These are phyloP conservation scores for Tuber calosporum DNA, from an alignment of 495 filamentous ascomycete species.

Conservation along the genomic window DNA sequence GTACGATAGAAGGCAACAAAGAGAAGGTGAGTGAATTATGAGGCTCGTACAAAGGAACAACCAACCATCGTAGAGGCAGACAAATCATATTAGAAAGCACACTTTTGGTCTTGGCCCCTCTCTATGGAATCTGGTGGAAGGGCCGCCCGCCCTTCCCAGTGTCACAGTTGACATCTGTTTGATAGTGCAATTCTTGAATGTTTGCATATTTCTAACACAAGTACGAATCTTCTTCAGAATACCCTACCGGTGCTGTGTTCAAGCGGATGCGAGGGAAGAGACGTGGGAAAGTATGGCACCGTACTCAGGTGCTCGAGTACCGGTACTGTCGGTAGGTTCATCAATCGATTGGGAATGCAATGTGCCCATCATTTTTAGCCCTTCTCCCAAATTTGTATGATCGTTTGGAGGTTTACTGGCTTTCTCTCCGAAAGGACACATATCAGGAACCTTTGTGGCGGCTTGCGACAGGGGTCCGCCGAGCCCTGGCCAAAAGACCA, in stretches of 20 bases:
- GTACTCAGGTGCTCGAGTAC: too few relatives aligned
- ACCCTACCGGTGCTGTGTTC: too few relatives aligned
- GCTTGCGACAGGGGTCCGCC: constrained; percentile 22
- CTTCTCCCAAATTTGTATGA: not conserved
- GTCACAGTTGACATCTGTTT: not conserved
- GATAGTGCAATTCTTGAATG: not conserved
- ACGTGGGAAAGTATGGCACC: not conserved
- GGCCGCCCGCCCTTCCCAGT: not conserved
- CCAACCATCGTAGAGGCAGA: not conserved
- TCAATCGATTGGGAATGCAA: not conserved
- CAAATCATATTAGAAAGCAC: not conserved
- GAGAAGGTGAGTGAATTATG: not conserved
- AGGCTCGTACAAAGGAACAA: not conserved
- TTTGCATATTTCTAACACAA: not conserved
- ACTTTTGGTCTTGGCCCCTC: not conserved
- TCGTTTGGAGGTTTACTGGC: not conserved
- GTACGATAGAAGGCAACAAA: not conserved
- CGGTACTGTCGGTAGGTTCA: not conserved
- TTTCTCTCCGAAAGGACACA: constrained; percentile 29
- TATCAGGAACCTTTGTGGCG: constrained; percentile 24
- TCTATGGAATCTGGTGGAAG: not conserved
- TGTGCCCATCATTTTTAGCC: not conserved
- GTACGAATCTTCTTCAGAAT: not conserved
- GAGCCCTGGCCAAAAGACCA: constrained; percentile 33
- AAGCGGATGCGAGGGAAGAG: not conserved